phyloP scores from a whole-genome alignment of 2,329 filamentous ascomycete genomes.

The Venturiaceae sp. region DNA sequence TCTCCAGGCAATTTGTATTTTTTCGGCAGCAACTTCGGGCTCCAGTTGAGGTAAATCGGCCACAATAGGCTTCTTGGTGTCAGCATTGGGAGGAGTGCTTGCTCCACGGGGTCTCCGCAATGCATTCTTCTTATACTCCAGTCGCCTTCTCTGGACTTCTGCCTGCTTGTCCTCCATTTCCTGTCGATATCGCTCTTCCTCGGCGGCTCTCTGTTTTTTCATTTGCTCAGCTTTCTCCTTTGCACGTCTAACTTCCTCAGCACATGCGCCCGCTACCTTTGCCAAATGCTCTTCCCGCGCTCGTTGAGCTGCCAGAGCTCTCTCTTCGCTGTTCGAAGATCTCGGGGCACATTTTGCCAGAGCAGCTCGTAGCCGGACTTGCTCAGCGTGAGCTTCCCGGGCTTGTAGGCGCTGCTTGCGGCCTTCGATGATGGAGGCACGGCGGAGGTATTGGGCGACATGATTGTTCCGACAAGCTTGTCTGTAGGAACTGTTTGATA shows the following conservation, averaged over 20 bases:
- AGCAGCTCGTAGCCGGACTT: constrained; percentile 67
- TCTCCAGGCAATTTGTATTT: constrained; percentile 65
- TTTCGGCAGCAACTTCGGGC: constrained; percentile 51
- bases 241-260: constrained; percentile 72
- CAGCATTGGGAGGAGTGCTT: constrained; percentile 41
- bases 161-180: constrained; percentile 75
- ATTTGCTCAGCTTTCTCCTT: constrained; percentile 76
- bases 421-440: constrained; percentile 71
- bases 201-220: constrained; percentile 69
- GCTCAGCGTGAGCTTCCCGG: constrained; percentile 72
- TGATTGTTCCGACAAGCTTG: constrained; percentile 59
- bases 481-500: constrained; percentile 49
- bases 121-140: constrained; percentile 38
- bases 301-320: constrained; percentile 66
- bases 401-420: constrained; percentile 72
- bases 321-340: constrained; percentile 60
- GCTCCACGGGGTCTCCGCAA: constrained; percentile 48
- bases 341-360: constrained; percentile 62
- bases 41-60: constrained; percentile 30
- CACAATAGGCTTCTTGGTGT: constrained; percentile 23
- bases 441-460: constrained; percentile 68
- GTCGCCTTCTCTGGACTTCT: constrained; percentile 63
- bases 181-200: constrained; percentile 56
- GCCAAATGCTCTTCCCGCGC: constrained; percentile 72
- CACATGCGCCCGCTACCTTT: constrained; percentile 71